These are phyloP conservation scores for Zopfochytrium polystomum DNA, from an alignment of 371 early-diverging fungal genomes.

Conservation along the genomic window DNA sequence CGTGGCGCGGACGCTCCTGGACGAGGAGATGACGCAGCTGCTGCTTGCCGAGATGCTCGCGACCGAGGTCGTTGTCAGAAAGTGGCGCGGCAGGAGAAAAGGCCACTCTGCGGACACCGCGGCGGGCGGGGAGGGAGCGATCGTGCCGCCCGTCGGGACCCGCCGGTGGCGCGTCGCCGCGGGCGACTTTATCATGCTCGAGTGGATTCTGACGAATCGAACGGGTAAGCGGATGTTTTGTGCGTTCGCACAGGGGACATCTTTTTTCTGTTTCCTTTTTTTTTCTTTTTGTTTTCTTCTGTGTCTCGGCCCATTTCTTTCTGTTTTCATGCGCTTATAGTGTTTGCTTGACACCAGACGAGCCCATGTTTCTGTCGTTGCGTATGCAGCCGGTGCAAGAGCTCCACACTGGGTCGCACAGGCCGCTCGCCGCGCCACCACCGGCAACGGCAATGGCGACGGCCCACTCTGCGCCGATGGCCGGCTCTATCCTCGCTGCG, in stretches of 20 bases:
- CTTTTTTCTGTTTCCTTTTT: not conserved
- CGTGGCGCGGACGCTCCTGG: too few relatives aligned
- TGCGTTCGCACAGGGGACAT: too few relatives aligned
- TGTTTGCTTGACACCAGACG: constrained; percentile 5
- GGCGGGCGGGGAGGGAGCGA: not conserved
- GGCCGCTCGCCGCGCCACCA: constrained; percentile 1
- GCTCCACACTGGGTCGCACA: constrained; percentile 16
- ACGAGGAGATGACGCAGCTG: constrained; percentile 6
- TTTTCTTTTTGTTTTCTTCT: not conserved
- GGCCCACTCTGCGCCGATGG: constrained; percentile 7
- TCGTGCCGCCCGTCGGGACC: not conserved
- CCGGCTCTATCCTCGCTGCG: too few relatives aligned
- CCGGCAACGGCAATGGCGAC: not conserved
- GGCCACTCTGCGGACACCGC: constrained; percentile 6
- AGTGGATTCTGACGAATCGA: constrained; percentile 30
- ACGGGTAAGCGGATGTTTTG: constrained; percentile 24
- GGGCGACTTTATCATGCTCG: constrained; percentile 21
- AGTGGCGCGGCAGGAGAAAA: constrained; percentile 2
- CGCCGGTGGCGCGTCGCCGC: constrained; percentile 6
- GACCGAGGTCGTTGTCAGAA: constrained; percentile 1
- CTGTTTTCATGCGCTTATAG: not conserved
- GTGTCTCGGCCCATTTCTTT: not conserved
- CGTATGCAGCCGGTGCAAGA: constrained; percentile 30
- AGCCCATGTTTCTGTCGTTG: constrained; percentile 20
- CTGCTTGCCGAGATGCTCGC: constrained; percentile 5